Conservation (phyloP, 441 rosid species). For the Cnidoscolus chayamansa region DNA sequence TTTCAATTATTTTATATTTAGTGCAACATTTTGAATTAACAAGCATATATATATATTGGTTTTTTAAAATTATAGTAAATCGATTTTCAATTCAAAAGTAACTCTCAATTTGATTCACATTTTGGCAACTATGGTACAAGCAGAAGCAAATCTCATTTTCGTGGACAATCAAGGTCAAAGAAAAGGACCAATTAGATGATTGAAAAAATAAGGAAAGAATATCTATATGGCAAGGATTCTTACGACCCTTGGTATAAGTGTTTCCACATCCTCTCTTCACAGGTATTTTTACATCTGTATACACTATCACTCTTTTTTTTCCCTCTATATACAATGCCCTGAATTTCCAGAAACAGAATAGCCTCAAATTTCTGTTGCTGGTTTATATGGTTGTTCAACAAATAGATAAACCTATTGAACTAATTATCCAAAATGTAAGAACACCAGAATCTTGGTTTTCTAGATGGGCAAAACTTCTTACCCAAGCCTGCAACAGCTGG, state of each 20-base stretch:
- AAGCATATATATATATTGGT: too few relatives aligned
- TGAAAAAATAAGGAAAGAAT: not conserved
- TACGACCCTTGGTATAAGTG: conserved; percentile 20
- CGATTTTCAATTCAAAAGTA: too few relatives aligned
- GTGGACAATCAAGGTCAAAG: not conserved
- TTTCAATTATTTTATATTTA: too few relatives aligned
- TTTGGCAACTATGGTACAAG: too few relatives aligned
- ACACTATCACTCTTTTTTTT: conserved; percentile 32
- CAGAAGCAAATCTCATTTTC: not conserved
- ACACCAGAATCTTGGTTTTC: conserved; percentile 33
- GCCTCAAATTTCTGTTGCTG: conserved; percentile 38
- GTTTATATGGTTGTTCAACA: conserved; percentile 35
- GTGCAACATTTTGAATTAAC: too few relatives aligned
- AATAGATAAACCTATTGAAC: conserved; percentile 27
- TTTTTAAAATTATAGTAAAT: too few relatives aligned
- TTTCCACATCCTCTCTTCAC: conserved; percentile 22
- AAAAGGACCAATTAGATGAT: not conserved
- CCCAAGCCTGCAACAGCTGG: conserved; percentile 49
- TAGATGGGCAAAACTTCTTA: conserved; percentile 59
- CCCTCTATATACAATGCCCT: conserved; percentile 56
- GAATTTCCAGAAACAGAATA: conserved; percentile 34
- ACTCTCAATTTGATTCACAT: too few relatives aligned
- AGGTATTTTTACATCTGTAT: conserved; percentile 44
- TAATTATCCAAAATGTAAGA: conserved; percentile 30
- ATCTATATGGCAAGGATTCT: conserved; percentile 14